Conservation (phyloP, 208 protist genomes). For the Trypanosoma mega region DNA sequence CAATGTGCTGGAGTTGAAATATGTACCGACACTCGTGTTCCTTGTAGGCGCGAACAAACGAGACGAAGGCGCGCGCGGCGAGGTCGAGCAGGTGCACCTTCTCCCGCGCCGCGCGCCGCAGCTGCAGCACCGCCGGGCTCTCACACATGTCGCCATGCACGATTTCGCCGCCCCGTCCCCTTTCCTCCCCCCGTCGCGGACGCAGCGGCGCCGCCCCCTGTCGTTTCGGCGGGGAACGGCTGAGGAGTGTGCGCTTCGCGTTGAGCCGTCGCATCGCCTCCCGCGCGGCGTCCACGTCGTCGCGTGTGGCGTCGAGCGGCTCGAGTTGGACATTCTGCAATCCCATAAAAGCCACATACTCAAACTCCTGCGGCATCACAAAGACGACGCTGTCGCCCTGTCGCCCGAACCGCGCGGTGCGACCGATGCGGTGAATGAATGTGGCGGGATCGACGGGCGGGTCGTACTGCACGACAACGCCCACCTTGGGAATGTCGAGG, state of each 20-base stretch:
- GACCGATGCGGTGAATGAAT: slow-evolving; percentile 97
- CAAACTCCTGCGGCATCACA: slow-evolving; percentile 90
- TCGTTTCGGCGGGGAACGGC: slow-evolving; percentile 56
- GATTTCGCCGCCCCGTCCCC: too few species aligned
- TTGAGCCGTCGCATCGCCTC: slow-evolving; percentile 59
- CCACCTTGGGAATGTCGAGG: slow-evolving; percentile 95
- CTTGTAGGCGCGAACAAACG: slow-evolving; percentile 93
- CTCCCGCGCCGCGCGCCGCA: slow-evolving; percentile 51
- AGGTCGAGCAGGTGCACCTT: slow-evolving; percentile 70
- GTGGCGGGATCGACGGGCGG: slow-evolving; percentile 92
- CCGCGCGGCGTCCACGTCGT: slow-evolving; percentile 55
- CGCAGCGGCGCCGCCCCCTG: slow-evolving; percentile 35
- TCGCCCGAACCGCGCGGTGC: slow-evolving; percentile 95
- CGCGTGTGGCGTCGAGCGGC: slow-evolving; percentile 68
- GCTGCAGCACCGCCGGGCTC: slow-evolving; percentile 56
- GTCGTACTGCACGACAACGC: slow-evolving; percentile 98
- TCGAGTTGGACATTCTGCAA: slow-evolving; percentile 88
- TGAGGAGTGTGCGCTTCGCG: slow-evolving; percentile 69
- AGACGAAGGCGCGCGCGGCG: slow-evolving; percentile 85
- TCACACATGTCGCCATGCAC: slow-evolving; percentile 82
- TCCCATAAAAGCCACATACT: slow-evolving; percentile 92
- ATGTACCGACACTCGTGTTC: slow-evolving; percentile 94
- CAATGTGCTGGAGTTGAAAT: slow-evolving; percentile 90
- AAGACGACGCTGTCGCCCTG: slow-evolving; percentile 92
- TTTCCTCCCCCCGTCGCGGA: slow-evolving; percentile 41